A percentile compares a stretch with the other conserved stretches of the same genome.
Conservation (phyloP, 768 basidiomycete species). For the Tulasnella sp. region DNA sequence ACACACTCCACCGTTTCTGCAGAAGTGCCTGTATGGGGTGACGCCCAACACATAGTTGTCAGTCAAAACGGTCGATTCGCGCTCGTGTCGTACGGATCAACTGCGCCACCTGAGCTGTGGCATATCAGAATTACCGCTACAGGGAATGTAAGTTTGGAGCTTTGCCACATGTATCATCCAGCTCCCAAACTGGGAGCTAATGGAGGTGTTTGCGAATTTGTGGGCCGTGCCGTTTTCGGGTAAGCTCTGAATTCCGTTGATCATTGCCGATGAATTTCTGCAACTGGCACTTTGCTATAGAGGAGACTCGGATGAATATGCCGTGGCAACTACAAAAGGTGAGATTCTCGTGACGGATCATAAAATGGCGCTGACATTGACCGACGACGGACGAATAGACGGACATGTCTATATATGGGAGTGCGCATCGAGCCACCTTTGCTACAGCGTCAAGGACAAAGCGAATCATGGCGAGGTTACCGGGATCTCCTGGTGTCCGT, state of each 20-base stretch:
- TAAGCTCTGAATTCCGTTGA: not conserved
- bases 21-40: conserved; percentile 71
- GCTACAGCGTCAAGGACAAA: conserved; percentile 54
- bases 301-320: conserved; percentile 74
- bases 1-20: conserved; percentile 67
- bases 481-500: not conserved
- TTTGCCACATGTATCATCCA: not conserved
- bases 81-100: conserved; percentile 73
- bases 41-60: conserved; percentile 70
- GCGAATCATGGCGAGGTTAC: conserved; percentile 44
- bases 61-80: conserved; percentile 63
- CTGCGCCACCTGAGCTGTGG: conserved; percentile 81
- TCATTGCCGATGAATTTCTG: not conserved
- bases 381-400: conserved; percentile 43
- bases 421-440: conserved; percentile 66
- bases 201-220: conserved; percentile 67
- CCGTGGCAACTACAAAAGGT: conserved; percentile 74
- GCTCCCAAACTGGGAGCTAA: conserved; percentile 74
- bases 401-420: conserved; percentile 89
- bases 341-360: not conserved
- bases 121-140: conserved; percentile 55
- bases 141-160: not conserved
- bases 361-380: not conserved
- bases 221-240: conserved; percentile 81
- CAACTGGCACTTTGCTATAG: not conserved